A percentile compares a stretch with the other conserved stretches of the same genome.
phyloP scores from a whole-genome alignment of 495 filamentous ascomycete genomes.

The Neurospora sp. region DNA sequence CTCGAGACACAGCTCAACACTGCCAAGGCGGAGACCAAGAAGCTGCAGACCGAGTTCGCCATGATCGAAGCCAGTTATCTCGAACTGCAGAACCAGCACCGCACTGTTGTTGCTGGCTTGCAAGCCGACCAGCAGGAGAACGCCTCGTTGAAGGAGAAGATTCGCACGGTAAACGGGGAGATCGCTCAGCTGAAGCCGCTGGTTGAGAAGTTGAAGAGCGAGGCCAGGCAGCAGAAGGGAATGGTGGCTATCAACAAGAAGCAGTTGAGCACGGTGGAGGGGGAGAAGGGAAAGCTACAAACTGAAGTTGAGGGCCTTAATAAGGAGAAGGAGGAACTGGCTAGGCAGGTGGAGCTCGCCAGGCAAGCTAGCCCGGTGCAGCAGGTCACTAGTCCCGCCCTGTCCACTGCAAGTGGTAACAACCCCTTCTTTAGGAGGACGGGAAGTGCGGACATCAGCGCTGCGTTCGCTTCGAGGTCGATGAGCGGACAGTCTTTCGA shows the following conservation, averaged over 20 bases:
- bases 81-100: conserved; percentile 78
- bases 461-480: conserved; percentile 37
- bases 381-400: conserved; percentile 52
- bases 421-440: conserved; percentile 86
- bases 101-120: conserved; percentile 60
- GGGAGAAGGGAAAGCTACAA: conserved; percentile 75
- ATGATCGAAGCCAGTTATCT: conserved; percentile 72
- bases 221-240: conserved; percentile 89
- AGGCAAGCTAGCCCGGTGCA: conserved; percentile 21
- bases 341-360: conserved; percentile 32
- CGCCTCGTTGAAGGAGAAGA: conserved; percentile 71
- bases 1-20: conserved; percentile 71
- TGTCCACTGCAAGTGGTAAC: conserved; percentile 65
- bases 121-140: conserved; percentile 88
- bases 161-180: conserved; percentile 69
- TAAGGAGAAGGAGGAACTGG: conserved; percentile 49
- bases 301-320: conserved; percentile 60
- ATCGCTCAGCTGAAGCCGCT: conserved; percentile 74
- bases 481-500: conserved; percentile 65
- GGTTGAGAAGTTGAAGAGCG: conserved; percentile 79
- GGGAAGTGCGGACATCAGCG: conserved; percentile 55
- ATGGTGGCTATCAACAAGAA: conserved; percentile 97
- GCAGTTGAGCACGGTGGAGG: conserved; percentile 80
- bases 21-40: conserved; percentile 70
- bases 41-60: conserved; percentile 69